phyloP scores from a whole-genome alignment of 2,329 filamentous ascomycete species.

The Apiospora kogelbergensis region DNA sequence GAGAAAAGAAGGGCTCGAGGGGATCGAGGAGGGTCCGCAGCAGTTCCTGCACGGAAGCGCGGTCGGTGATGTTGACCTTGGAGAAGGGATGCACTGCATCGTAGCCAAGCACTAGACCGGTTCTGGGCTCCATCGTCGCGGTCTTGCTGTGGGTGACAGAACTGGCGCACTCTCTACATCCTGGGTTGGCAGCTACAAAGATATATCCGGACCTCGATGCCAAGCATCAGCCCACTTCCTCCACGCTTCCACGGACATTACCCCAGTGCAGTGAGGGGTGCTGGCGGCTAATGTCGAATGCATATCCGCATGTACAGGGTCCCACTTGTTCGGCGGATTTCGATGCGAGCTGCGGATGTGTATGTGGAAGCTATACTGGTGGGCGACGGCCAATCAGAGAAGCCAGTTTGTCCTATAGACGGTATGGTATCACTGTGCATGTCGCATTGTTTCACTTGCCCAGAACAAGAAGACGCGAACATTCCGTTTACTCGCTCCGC shows the following conservation, averaged over 20 bases:
- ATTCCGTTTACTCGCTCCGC: background rate
- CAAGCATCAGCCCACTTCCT: slow-evolving; percentile 6
- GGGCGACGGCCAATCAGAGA: background rate
- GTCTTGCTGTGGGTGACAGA: no score
- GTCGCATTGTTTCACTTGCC: no score
- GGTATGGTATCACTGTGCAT: background rate
- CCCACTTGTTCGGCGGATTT: slow-evolving; percentile 8
- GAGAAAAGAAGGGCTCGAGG: slow-evolving; percentile 70
- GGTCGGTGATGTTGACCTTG: slow-evolving; percentile 48
- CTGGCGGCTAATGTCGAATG: slow-evolving; percentile 7
- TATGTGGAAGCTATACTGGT: background rate
- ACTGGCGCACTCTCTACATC: background rate
- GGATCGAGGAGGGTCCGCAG: slow-evolving; percentile 67
- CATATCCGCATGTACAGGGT: background rate
- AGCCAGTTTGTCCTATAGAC: background rate
- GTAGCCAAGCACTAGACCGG: slow-evolving; percentile 50
- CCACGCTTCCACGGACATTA: background rate
- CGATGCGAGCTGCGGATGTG: slow-evolving; percentile 1
- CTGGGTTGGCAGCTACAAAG: background rate
- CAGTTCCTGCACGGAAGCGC: slow-evolving; percentile 59
- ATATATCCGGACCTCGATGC: background rate
- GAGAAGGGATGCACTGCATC: slow-evolving; percentile 55
- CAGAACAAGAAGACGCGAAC: no score
- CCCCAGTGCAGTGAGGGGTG: background rate
- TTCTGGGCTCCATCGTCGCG: slow-evolving; percentile 27